phyloP scores from a whole-genome alignment of 2,329 filamentous ascomycete genomes.

The Ophiostoma angusticollis region DNA sequence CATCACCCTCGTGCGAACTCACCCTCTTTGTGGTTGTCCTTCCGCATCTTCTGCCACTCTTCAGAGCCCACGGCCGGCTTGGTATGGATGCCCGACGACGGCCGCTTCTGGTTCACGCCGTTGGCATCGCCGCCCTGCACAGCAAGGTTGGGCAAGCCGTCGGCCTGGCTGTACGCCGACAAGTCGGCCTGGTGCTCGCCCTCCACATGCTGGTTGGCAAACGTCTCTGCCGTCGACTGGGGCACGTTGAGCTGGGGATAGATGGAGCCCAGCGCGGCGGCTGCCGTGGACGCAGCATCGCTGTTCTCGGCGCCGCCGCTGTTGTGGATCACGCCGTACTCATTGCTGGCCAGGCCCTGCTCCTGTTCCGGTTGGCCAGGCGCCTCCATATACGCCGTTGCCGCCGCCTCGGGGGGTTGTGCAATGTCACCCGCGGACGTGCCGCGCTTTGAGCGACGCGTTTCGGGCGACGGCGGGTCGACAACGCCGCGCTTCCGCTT shows the following conservation, averaged over 20 bases:
- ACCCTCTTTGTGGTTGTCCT: slow-evolving; percentile 99
- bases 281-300: slow-evolving; percentile 40
- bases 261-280: slow-evolving; percentile 44
- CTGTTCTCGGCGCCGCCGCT: slow-evolving; percentile 34
- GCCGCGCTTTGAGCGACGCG: slow-evolving; percentile 37
- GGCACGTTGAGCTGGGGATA: slow-evolving; percentile 48
- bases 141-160: slow-evolving; percentile 22
- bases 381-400: slow-evolving; percentile 42
- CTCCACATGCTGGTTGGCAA: slow-evolving; percentile 36
- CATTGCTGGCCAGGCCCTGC: slow-evolving; percentile 31
- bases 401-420: slow-evolving; percentile 26
- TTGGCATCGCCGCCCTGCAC: slow-evolving; percentile 11
- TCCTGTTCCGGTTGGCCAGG: slow-evolving; percentile 35
- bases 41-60: slow-evolving; percentile 94
- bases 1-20: too few species aligned
- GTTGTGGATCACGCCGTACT: slow-evolving; percentile 44
- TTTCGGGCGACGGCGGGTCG: slow-evolving; percentile 34
- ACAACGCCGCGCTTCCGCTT: slow-evolving; percentile 45
- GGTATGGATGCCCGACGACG: slow-evolving; percentile 16
- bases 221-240: slow-evolving; percentile 45
- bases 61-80: slow-evolving; percentile 92
- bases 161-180: slow-evolving; percentile 22
- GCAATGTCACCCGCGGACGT: slow-evolving; percentile 33
- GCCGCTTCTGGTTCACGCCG: slow-evolving; percentile 10
- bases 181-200: slow-evolving; percentile 20